These are phyloP conservation scores for Globisporangium irregulare DNA, from an alignment of 352 stramenopile genomes.

Conservation along the genomic window DNA sequence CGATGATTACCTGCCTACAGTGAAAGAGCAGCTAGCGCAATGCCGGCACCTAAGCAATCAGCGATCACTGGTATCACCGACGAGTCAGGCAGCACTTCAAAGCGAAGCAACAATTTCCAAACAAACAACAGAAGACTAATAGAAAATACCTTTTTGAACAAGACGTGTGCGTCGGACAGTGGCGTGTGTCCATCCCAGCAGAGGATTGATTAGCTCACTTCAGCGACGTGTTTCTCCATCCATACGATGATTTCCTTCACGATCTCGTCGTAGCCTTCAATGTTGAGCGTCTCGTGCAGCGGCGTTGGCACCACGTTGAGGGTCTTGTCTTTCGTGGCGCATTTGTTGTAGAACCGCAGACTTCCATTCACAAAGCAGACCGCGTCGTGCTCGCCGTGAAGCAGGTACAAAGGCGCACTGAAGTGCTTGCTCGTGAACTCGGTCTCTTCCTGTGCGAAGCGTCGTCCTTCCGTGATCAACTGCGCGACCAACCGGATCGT, in stretches of 20 bases:
- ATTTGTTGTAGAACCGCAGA: conserved; percentile 33
- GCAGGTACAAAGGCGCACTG: conserved; percentile 28
- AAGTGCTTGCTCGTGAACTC: conserved; percentile 20
- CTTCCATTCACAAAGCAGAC: conserved; percentile 33
- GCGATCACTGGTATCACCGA: background rate
- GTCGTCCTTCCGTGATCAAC: conserved; percentile 26
- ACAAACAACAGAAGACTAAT: conserved; percentile 9
- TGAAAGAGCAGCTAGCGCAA: conserved; percentile 51
- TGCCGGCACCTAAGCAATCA: conserved; percentile 24
- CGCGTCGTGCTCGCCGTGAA: conserved; percentile 38
- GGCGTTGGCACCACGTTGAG: conserved; percentile 33
- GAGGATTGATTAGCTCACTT: background rate
- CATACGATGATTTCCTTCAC: conserved; percentile 31
- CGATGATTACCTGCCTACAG: conserved; percentile 50
- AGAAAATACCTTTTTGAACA: conserved; percentile 10
- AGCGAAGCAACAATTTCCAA: background rate
- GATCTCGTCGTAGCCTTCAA: conserved; percentile 30
- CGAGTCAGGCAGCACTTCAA: background rate
- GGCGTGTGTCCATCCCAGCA: background rate
- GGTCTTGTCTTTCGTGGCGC: conserved; percentile 41
- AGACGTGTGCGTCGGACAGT: background rate
- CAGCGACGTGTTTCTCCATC: conserved; percentile 21
- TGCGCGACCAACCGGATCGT: conserved; percentile 23
- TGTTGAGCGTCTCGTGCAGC: conserved; percentile 44
- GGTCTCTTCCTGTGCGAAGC: conserved; percentile 21